A percentile compares a stretch with the other conserved stretches of the same genome.
These are phyloP conservation scores for Solanum chmielewskii DNA, from an alignment of 257 asterid genomes.

Conservation along the genomic window DNA sequence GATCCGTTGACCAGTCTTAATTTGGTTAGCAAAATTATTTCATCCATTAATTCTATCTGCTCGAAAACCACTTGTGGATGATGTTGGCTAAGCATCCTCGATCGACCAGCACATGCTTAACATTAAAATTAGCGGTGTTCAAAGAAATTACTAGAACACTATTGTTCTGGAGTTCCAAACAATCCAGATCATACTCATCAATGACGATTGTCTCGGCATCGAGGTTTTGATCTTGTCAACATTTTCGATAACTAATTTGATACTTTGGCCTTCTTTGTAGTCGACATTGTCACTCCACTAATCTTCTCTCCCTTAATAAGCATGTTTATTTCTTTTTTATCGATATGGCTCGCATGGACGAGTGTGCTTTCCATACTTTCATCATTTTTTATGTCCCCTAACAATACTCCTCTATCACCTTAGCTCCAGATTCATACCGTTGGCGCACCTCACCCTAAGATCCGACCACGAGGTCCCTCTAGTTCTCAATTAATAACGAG, in stretches of 20 bases:
- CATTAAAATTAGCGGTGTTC: neutral
- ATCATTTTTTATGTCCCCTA: neutral
- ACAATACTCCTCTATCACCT: neutral
- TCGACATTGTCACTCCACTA: neutral
- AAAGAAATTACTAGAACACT: too few species aligned
- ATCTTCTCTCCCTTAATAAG: neutral
- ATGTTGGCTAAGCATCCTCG: neutral
- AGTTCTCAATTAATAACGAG: neutral
- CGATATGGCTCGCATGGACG: neutral
- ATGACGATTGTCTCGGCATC: neutral
- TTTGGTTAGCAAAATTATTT: neutral
- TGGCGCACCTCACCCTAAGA: neutral
- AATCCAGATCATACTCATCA: neutral
- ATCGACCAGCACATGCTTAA: neutral
- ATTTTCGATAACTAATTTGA: too few species aligned
- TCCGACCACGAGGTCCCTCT: neutral
- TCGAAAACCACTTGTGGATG: neutral
- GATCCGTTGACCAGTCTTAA: too few species aligned
- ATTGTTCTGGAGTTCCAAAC: neutral
- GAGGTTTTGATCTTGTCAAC: too few species aligned
- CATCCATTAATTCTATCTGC: neutral
- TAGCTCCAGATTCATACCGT: neutral
- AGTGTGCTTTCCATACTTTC: neutral
- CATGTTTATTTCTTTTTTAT: neutral
- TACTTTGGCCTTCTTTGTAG: neutral